These are phyloP conservation scores for Calonectria henricotiae DNA, from an alignment of 2,329 filamentous ascomycete genomes.

Conservation along the genomic window DNA sequence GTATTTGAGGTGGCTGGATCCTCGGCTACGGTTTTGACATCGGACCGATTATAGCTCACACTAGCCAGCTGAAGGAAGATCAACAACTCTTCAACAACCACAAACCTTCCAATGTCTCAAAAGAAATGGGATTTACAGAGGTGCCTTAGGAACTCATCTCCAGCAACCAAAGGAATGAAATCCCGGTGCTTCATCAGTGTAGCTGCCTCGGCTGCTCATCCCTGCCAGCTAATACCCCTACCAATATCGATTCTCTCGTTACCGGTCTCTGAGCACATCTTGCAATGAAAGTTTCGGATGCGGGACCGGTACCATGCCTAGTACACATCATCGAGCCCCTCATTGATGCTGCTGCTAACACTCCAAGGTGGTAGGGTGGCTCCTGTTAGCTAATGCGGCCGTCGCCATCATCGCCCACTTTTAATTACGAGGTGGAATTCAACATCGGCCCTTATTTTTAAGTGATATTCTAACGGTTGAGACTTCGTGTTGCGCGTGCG, in stretches of 20 bases:
- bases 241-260: not conserved
- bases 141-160: not conserved
- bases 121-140: not conserved
- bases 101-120: not conserved
- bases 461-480: not conserved
- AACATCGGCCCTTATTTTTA: not conserved
- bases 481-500: not conserved
- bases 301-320: not conserved
- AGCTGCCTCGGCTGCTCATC: too few species aligned
- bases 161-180: not conserved
- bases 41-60: too few species aligned
- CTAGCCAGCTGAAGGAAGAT: too few species aligned
- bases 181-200: not conserved
- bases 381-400: not conserved
- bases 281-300: not conserved
- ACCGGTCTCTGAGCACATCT: not conserved
- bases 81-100: not conserved
- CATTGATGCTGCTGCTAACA: not conserved
- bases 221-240: not conserved
- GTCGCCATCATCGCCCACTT: not conserved
- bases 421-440: not conserved
- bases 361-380: not conserved
- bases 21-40: too few species aligned
- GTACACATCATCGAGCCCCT: not conserved
- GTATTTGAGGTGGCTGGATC: too few species aligned